Base-by-base conservation (phyloP, 805 yeast species). In the Saturnispora sekii region DNA sequence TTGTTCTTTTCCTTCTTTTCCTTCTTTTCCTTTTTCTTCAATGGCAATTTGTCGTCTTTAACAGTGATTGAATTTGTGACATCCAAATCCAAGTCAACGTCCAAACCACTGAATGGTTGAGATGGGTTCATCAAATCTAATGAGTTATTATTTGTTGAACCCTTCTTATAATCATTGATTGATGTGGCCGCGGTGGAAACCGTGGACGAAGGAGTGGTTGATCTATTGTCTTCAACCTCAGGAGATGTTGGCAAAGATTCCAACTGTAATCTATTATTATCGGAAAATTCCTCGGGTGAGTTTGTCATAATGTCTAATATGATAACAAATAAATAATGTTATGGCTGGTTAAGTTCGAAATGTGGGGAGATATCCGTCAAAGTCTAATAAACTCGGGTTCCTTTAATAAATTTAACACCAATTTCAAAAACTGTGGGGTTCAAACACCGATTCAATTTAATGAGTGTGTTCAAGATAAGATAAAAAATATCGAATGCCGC, bases 191-290 rank as follows among this genome's bases (percentile, higher is more conserved):
- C 41, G 10, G 47, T 28, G 2, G 44, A 26, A 26, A 34, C 28
- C 6, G 36, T 66, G 15, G 74, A 71, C 10, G 72, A 61, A 15
- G 76, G 69, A 38, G 73, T 60, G 18, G 69, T 70, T 48, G 61
- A 58, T 52, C 64, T 58, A 31, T 57, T 64, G 45, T 58, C 57
- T 30, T 51, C 45, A 37, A 55, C 57, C 44, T 54, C 51, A 3
- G 68, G 67, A 10, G 66, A 62, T 15, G 54, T 56, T 10, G 61
- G 60, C 40, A 48, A 46, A 29, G 53, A 46, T 10, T 46, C 55
- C 29, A 43, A 29, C n/a, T 47, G 38, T 17, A 41, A 16, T 38
- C 48, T 47, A 26, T 49, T 47, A 33, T 50, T 51, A 40, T 53
- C 55, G 9, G 55, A 51, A 15, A 45, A 43, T 36, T 50, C 53